phyloP scores from a whole-genome alignment of 2,329 filamentous ascomycete genomes.

The Leptosphaerulina australis region DNA sequence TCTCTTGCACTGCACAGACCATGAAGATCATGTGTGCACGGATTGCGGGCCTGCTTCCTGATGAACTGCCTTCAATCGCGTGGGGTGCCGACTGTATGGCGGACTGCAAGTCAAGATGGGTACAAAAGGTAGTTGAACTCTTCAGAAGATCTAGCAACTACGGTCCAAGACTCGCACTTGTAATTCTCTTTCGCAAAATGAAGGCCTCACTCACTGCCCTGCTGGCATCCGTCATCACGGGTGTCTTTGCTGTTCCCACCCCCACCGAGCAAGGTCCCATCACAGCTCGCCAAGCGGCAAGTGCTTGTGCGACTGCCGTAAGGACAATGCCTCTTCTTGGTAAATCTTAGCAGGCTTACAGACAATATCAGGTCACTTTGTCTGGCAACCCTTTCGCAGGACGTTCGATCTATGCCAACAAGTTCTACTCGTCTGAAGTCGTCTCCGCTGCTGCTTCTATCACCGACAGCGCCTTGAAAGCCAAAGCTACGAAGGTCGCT shows the following conservation, averaged over 20 bases:
- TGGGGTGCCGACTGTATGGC: slow-evolving; percentile 2
- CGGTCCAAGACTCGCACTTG: slow-evolving; percentile 27
- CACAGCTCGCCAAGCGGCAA: slow-evolving; percentile 38
- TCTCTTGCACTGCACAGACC: slow-evolving; percentile 39
- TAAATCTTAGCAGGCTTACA: no score
- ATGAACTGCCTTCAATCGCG: slow-evolving; percentile 23
- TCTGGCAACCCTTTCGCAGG: slow-evolving; percentile 61
- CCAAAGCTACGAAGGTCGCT: slow-evolving; percentile 56
- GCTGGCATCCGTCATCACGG: slow-evolving; percentile 44
- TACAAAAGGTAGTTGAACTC: slow-evolving; percentile 40
- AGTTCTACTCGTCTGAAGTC: slow-evolving; percentile 61
- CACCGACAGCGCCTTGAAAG: slow-evolving; percentile 55
- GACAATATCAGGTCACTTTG: no score
- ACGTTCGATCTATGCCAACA: slow-evolving; percentile 59
- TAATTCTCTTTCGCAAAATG: slow-evolving; percentile 39
- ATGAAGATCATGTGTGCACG: slow-evolving; percentile 34
- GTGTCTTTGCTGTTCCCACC: slow-evolving; percentile 44
- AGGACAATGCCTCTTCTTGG: no score
- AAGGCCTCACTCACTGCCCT: slow-evolving; percentile 44
- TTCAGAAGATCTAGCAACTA: slow-evolving; percentile 25
- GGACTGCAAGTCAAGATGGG: slow-evolving; percentile 12
- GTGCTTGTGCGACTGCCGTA: slow-evolving; percentile 44
- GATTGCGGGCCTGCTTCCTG: slow-evolving; percentile 48
- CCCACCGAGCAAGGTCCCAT: slow-evolving; percentile 43
- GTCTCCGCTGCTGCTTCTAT: slow-evolving; percentile 65